Conservation (phyloP, 2,329 filamentous ascomycete species). For the Penicillium sp. region DNA sequence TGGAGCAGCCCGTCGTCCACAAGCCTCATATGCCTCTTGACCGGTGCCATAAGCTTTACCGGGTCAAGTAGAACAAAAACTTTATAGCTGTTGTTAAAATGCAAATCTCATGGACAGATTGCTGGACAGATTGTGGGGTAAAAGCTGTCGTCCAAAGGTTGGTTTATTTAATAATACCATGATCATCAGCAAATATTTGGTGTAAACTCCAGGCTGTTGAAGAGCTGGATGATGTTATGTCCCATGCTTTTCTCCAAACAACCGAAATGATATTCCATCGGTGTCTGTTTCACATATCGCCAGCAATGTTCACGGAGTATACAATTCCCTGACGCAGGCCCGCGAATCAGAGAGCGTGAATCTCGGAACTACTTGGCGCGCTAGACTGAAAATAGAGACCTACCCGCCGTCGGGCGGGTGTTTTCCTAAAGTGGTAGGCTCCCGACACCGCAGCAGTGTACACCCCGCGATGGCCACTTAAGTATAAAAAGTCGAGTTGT, state of each 20-base stretch:
- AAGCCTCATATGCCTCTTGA: neutral
- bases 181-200: neutral
- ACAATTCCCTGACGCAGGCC: neutral
- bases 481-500: conserved; percentile 1
- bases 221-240: neutral
- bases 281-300: neutral
- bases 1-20: neutral
- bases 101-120: neutral
- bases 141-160: neutral
- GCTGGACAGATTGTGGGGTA: neutral
- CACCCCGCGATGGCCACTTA: conserved; percentile 1
- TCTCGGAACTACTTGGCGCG: neutral
- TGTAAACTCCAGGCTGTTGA: neutral
- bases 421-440: neutral
- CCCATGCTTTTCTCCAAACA: neutral
- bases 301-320: neutral
- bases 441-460: neutral
- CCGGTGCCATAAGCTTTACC: too few relatives aligned
- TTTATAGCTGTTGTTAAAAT: too few relatives aligned
- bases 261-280: neutral
- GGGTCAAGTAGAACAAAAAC: too few relatives aligned
- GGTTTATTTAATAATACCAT: neutral
- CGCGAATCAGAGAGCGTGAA: neutral
- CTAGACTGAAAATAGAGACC: neutral
- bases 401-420: conserved; percentile 1